Conservation (phyloP, 1,284 basidiomycete genomes). For the Cryptococcus deneoformans region DNA sequence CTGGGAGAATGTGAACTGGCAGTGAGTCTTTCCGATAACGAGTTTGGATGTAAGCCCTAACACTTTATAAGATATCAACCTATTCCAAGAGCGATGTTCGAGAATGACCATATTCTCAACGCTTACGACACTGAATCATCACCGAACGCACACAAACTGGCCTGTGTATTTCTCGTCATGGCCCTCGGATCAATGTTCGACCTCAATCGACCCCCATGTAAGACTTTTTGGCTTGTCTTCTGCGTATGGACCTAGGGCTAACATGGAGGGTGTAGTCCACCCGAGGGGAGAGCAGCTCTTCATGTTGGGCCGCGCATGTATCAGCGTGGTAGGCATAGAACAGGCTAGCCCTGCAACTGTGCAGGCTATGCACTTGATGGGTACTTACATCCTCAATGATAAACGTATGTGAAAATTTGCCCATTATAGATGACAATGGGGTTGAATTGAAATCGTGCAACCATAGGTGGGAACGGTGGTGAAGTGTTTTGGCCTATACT, state of each 20-base stretch:
- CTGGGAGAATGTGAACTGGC: constrained; percentile 50
- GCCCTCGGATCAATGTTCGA: constrained; percentile 48
- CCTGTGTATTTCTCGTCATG: constrained; percentile 48
- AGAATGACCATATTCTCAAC: constrained; percentile 39
- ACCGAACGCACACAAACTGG: constrained; percentile 46
- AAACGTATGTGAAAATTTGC: constrained; percentile 19
- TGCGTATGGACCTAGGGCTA: neutral
- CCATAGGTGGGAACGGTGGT: constrained; percentile 38
- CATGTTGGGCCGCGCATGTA: constrained; percentile 38
- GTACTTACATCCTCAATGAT: constrained; percentile 47
- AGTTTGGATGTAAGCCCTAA: neutral
- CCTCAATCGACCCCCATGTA: constrained; percentile 39
- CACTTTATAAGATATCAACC: constrained; percentile 29
- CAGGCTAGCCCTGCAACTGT: constrained; percentile 45
- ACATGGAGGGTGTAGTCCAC: constrained; percentile 25
- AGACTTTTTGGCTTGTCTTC: constrained; percentile 3
- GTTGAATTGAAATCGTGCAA: constrained; percentile 1
- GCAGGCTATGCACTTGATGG: constrained; percentile 44
- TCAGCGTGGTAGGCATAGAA: constrained; percentile 38
- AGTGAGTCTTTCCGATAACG: constrained; percentile 26
- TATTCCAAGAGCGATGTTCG: constrained; percentile 41
- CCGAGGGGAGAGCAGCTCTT: constrained; percentile 39
- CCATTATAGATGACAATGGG: neutral
- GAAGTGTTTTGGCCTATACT: constrained; percentile 49
- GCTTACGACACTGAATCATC: constrained; percentile 35